Base-by-base conservation (phyloP, 2,329 filamentous ascomycete genomes). In the Emericellopsis atlantica region DNA sequence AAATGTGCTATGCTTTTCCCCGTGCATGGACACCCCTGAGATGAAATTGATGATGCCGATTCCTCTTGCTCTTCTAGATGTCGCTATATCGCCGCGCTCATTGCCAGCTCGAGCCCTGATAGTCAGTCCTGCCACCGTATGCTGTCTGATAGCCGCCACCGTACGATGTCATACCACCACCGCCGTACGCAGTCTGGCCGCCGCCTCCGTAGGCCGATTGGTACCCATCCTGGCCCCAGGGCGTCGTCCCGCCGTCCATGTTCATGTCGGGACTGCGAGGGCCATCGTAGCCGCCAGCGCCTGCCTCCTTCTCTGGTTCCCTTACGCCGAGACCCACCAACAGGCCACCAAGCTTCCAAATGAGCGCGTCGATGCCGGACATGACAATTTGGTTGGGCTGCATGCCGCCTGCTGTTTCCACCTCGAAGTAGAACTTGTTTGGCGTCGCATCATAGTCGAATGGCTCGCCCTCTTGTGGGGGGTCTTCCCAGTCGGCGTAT, bases 381-480 rank as follows among this genome's bases (percentile, higher is more conserved):
- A 89, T 81, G 40, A 98, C 79, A 51, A 96, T 92, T 46, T 79
- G 74, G 54, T 98, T 90, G 0, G 92, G 90, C 24, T 92, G 85
- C 45, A 96, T 76, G 51, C 81, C 85, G 31, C 92, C 92, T 32
- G 84, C 81, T 37, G 84, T 82, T 61, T 98, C 92, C 37, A 98
- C 82, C 55, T 95, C 88, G 54, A 90, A 84, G 69, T 95, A 98
- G 69, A 95, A 98, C 49, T 76, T 77, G 45, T 70, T 72, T 5
- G 92, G 90, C 18, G 82, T 75, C 9, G 88, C 90, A 52, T 95
- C 82, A 61, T 86, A 96, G 64, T 96, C 81, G 61, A 96, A 96
- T 0, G 80, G 74, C 52, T 93, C 85, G 50, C 87, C 87, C 48
- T 92, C 84, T 49, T 84, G 77, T 0, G 79, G 74, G 8, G 84